A percentile compares a stretch with the other conserved stretches of the same genome.
Conservation (phyloP, 2,329 filamentous ascomycete genomes). For the Fusarium graminum region DNA sequence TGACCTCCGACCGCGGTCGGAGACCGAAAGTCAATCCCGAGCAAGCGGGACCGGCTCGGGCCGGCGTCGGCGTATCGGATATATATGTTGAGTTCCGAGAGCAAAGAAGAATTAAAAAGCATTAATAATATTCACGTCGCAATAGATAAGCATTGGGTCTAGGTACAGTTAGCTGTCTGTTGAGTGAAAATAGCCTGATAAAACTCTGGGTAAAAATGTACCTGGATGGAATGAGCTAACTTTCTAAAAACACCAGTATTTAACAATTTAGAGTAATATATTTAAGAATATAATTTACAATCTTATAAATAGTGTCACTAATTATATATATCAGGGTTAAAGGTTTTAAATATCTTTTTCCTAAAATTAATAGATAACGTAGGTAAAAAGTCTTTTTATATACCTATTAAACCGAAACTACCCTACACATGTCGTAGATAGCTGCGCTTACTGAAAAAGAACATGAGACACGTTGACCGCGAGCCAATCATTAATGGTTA, state of each 20-base stretch:
- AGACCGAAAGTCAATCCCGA: conserved; percentile 14
- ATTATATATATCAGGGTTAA: no score
- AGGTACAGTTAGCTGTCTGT: no score
- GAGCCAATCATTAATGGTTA: conserved; percentile 17
- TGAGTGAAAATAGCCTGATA: no score
- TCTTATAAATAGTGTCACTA: no score
- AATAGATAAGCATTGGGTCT: no score
- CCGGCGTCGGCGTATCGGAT: conserved; percentile 6
- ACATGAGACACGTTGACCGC: fast-evolving
- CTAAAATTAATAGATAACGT: neutral
- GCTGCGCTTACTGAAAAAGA: fast-evolving
- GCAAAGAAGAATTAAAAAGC: no score
- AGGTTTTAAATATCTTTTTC: neutral
- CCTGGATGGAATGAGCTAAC: no score
- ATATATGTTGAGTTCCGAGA: neutral
- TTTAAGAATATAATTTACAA: no score
- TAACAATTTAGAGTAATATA: no score
- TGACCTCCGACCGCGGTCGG: conserved; percentile 22
- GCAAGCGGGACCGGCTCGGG: conserved; percentile 25
- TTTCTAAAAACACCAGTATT: no score
- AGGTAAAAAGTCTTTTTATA: fast-evolving
- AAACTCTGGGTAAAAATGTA: no score
- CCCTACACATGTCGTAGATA: neutral
- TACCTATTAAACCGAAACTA: neutral
- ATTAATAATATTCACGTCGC: no score